phyloP scores from a whole-genome alignment of 768 basidiomycete species.

The Gyrodon lividus region DNA sequence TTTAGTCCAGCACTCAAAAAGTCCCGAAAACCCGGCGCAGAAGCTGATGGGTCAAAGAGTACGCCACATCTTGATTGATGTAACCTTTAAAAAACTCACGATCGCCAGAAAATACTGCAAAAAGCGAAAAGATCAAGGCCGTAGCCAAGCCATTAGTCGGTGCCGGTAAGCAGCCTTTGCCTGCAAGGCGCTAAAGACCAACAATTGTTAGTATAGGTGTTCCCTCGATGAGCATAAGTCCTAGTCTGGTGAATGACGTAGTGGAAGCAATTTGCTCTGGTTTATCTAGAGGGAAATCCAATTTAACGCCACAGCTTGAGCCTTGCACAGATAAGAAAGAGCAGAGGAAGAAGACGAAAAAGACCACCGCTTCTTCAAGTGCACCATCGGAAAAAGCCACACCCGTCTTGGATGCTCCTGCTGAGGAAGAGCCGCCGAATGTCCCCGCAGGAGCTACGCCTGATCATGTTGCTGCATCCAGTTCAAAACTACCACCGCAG shows the following conservation, averaged over 20 bases:
- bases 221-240: constrained; percentile 17
- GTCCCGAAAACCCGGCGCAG: background rate
- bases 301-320: constrained; percentile 1
- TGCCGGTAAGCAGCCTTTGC: constrained; percentile 15
- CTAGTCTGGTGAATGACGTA: constrained; percentile 15
- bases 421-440: background rate
- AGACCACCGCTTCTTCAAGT: constrained; percentile 1
- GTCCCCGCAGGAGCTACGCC: background rate
- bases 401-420: background rate
- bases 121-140: background rate
- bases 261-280: constrained; percentile 17
- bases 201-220: constrained; percentile 25
- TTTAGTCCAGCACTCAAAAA: background rate
- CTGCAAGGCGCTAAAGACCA: constrained; percentile 11
- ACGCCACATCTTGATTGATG: background rate
- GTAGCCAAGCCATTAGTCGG: constrained; percentile 1
- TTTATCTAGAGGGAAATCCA: constrained; percentile 3
- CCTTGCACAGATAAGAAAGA: constrained; percentile 9
- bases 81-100: background rate
- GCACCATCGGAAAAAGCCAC: background rate
- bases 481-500: background rate
- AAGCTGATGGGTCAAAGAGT: constrained; percentile 5
- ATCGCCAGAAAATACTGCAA: constrained; percentile 8
- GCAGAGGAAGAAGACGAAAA: constrained; percentile 10
- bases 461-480: background rate